Evolutionary conservation across 768 basidiomycete species (phyloP).

Genomic region (Amanita thiersii): DNA sequence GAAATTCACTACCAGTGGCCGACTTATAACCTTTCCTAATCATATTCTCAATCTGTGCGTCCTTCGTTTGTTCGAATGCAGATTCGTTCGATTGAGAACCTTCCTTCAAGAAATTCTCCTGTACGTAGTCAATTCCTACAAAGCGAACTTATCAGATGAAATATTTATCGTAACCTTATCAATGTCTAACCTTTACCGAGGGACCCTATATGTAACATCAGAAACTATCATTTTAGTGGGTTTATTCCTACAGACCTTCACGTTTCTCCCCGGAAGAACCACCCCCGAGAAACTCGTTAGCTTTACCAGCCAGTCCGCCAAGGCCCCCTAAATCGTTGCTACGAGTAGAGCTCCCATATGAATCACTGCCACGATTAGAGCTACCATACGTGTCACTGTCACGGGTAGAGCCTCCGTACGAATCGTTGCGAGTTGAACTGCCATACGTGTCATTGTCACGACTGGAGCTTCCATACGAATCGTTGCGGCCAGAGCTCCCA

Average conservation of each 20-base stretch:
- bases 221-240: background rate
- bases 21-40: conserved; percentile 26
- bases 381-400: background rate
- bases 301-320: no score
- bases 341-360: no score
- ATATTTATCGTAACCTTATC: background rate
- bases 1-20: conserved; percentile 29
- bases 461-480: no score
- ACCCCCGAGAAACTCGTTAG: no score
- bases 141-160: background rate
- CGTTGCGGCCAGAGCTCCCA: background rate
- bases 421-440: background rate
- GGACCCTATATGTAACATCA: conserved; percentile 14
- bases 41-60: conserved; percentile 31
- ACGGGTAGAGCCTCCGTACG: background rate
- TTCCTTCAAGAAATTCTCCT: conserved; percentile 25
- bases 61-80: conserved; percentile 33
- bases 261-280: conserved; percentile 25
- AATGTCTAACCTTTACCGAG: conserved; percentile 26
- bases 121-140: conserved; percentile 30
- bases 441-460: background rate
- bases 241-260: conserved; percentile 19
- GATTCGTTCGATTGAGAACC: conserved; percentile 35
- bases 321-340: no score
- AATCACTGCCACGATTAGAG: no score